A percentile compares a stretch with the other conserved stretches of the same genome.
Evolutionary conservation across 257 asterid species (phyloP).

Genomic region (Solanum stenotomum): DNA sequence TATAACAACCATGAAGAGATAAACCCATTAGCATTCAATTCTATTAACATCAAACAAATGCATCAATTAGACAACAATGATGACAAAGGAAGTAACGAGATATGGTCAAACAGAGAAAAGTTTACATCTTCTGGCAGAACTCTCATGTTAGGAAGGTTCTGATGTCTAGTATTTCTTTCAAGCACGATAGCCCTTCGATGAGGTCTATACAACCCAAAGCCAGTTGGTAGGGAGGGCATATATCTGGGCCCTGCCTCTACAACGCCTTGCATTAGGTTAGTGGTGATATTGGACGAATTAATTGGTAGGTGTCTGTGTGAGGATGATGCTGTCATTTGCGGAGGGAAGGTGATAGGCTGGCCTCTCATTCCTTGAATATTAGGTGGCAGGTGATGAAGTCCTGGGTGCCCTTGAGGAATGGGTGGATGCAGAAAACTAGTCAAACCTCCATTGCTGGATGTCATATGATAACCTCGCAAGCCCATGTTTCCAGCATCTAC

Average conservation of each 20-base stretch:
- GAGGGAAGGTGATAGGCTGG: slow-evolving; percentile 32
- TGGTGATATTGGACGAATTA: slow-evolving; percentile 18
- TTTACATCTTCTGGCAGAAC: slow-evolving; percentile 85
- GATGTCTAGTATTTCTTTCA: slow-evolving; percentile 39
- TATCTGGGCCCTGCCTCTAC: slow-evolving; percentile 39
- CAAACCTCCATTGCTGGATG: slow-evolving; percentile 28
- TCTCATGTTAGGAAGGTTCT: slow-evolving; percentile 58
- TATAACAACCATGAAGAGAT: not conserved
- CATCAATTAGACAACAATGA: not conserved
- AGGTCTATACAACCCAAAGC: slow-evolving; percentile 47
- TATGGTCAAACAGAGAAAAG: slow-evolving; percentile 1
- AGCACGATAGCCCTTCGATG: slow-evolving; percentile 48
- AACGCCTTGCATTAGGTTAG: slow-evolving; percentile 36
- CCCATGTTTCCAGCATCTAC: slow-evolving; percentile 35
- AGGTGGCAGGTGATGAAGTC: slow-evolving; percentile 35
- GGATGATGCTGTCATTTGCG: slow-evolving; percentile 48
- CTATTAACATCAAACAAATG: not conserved
- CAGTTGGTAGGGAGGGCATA: slow-evolving; percentile 46
- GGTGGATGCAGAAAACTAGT: slow-evolving; percentile 38
- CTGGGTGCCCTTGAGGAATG: slow-evolving; percentile 43
- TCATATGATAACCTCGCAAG: slow-evolving; percentile 43
- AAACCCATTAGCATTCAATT: not conserved
- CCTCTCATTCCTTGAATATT: slow-evolving; percentile 49
- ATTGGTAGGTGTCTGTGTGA: slow-evolving; percentile 32
- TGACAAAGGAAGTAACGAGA: not conserved